Evolutionary conservation across 2,329 filamentous ascomycete species (phyloP), one percentile per base, ranked within the genome.

Genomic region (Torrubiellomyces zombiae): DNA sequence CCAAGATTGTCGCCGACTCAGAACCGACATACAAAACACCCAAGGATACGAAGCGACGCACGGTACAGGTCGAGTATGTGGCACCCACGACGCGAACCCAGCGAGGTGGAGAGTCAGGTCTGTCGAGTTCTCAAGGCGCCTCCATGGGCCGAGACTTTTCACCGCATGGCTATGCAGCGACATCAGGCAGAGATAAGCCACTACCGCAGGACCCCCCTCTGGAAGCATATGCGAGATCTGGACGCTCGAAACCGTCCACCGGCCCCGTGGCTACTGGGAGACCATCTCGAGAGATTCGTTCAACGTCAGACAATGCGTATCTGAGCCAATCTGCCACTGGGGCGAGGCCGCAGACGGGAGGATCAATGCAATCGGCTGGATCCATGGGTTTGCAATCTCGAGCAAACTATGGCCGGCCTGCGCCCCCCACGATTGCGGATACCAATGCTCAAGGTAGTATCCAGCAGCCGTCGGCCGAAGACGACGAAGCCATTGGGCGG

Each of bases 31-130:
- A 51, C 5, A 73, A 73, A 40, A 64, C 69, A 20, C 78, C 79
- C 47, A 76, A 83, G 37, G 85, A 94, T 45, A 77, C 77, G 40
- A 95, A 95, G 54, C 74, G 89, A 29, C 72, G 85, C 39, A 98
- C 89, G 0, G 82, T 98, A 1, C 89, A 98, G 53, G 80, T 98
- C 32, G 89, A 98, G 56, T 98, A 98, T 50, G 89, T 95, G 28
- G 79, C 85, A 12, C 89, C 89, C 14, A 74, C 75, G 14, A 91
- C 82, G 5, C 74, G 86, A 43, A 94, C 86, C 1, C 67, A 75
- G 33, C 70, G 86, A 35, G 82, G 78, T 43, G 32, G 48, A 34
- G 43, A 51, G 8, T 34, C 35, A 3, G 30, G 35, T 6, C 25
- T 37, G 20, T 30, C 43, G 8, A 39, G 43, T 21, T n/a, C n/a